Conservation (phyloP, 345 rosid species). For the Fremontodendron californicum region DNA sequence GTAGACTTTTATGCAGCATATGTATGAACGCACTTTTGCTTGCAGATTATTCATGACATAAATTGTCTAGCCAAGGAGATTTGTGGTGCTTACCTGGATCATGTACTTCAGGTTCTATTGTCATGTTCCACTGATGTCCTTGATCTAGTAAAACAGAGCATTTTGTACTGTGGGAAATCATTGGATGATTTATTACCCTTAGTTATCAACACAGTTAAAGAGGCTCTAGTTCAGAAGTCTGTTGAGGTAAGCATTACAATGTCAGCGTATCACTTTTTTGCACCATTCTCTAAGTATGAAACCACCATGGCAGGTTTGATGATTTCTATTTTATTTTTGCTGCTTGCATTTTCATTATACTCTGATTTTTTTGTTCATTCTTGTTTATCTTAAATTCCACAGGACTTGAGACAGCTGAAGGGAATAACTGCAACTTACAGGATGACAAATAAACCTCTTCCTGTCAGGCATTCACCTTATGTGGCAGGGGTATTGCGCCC, state of each 20-base stretch:
- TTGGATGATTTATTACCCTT: slow-evolving; percentile 53
- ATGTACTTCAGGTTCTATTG: slow-evolving; percentile 54
- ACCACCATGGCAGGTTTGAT: slow-evolving; percentile 2
- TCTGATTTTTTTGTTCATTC: not conserved
- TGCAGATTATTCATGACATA: slow-evolving; percentile 89
- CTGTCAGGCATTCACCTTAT: slow-evolving; percentile 84
- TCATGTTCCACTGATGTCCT: slow-evolving; percentile 65
- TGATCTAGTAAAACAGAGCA: slow-evolving; percentile 73
- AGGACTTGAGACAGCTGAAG: slow-evolving; percentile 84
- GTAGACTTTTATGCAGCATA: slow-evolving; percentile 14
- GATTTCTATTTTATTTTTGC: not conserved
- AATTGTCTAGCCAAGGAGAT: slow-evolving; percentile 59
- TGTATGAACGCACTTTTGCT: slow-evolving; percentile 23
- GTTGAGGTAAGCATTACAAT: slow-evolving; percentile 63
- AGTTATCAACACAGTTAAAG: slow-evolving; percentile 50
- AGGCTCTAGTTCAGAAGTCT: slow-evolving; percentile 73
- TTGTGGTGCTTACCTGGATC: slow-evolving; percentile 58
- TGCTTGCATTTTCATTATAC: not conserved
- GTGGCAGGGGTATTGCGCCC: slow-evolving; percentile 77
- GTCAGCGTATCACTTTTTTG: not conserved
- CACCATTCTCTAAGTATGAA: not conserved
- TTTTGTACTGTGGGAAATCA: slow-evolving; percentile 60
- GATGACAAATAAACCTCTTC: slow-evolving; percentile 94
- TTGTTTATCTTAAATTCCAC: slow-evolving; percentile 17
- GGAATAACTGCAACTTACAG: slow-evolving; percentile 89